Base-by-base conservation (phyloP, 2,329 filamentous ascomycete species). In the Xylariales sp. region DNA sequence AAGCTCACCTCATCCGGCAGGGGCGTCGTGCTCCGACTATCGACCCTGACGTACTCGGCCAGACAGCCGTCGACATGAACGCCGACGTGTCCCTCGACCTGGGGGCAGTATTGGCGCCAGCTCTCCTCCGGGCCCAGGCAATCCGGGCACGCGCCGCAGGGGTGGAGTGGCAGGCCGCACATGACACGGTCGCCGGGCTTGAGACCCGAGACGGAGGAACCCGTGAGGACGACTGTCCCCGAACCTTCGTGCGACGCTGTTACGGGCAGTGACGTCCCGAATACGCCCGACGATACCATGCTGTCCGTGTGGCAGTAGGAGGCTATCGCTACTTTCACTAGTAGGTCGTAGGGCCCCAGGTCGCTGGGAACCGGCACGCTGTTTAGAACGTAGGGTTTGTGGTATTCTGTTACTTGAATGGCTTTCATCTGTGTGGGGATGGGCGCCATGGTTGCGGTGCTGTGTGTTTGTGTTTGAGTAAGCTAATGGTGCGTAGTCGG, bases 281-380 rank as follows among this genome's bases (percentile, higher is more conserved):
- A 72, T 33, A 67, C 57, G 35, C 78, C 78, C 2, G 62, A 51
- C 5, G 53, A 50, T 4, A 80, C 74, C 72, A 81, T 77, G 46
- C 59, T 58, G 60, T 82, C 78, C 1, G 79, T 82, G 61, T 83
- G 78, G 61, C 78, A 82, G 52, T 80, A 70, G 1, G 74, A 78
- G 8, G 74, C 77, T 12, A 76, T 75, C 41, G 74, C 76, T 38
- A 79, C 64, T 55, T 77, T 78, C 51, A 82, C 65, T 25, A 82
- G 69, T n/a, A 84, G 61, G 47, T 82, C 78, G 48, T 73, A 51
- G 0, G 70, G 65, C 4, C 60, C 56, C 12, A 79, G 68, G 12
- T 57, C 42, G 7, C 57, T 55, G 5, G 76, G 76, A 1, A 73
- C 66, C 10, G 69, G 63, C 22, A 80, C 56, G 12, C 63, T 58